These are phyloP conservation scores for Achlya hypogyna DNA, from an alignment of 352 stramenopile genomes.

Conservation along the genomic window DNA sequence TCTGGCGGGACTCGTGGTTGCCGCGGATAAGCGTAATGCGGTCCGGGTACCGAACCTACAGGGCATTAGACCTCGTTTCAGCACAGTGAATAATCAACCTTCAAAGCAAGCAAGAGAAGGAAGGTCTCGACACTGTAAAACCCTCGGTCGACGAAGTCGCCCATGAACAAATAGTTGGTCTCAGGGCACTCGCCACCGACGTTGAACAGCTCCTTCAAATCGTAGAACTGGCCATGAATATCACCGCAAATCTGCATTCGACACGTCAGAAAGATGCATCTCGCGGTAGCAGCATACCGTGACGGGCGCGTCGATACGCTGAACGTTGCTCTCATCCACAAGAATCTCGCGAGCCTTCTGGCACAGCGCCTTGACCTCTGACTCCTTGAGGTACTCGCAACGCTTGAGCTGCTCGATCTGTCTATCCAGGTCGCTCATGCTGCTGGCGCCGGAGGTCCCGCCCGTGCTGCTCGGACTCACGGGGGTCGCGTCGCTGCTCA, in stretches of 20 bases:
- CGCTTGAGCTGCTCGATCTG: conserved; percentile 88
- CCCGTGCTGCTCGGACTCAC: conserved; percentile 15
- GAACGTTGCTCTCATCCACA: conserved; percentile 99
- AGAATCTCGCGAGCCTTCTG: conserved; percentile 97
- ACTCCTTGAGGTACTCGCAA: conserved; percentile 98
- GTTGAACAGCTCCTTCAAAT: conserved; percentile 98
- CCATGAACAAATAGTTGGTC: conserved; percentile 99
- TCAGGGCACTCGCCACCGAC: conserved; percentile 96
- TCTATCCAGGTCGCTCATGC: conserved; percentile 64
- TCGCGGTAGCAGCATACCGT: conserved; percentile 93
- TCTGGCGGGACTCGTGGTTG: conserved; percentile 98
- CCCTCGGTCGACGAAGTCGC: conserved; percentile 99
- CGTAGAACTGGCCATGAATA: conserved; percentile 99
- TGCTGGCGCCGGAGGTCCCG: conserved; percentile 1
- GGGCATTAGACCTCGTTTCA: not conserved
- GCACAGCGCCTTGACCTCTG: conserved; percentile 97
- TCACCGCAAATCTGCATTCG: conserved; percentile 98
- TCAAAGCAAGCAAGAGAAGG: conserved; percentile 95
- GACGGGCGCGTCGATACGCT: conserved; percentile 97
- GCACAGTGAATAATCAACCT: conserved; percentile 56
- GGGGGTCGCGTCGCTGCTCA: not conserved
- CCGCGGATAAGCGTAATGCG: conserved; percentile 98
- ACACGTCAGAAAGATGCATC: too few relatives aligned
- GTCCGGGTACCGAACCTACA: conserved; percentile 93
- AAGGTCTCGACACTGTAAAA: conserved; percentile 99